These are phyloP conservation scores for Hypholoma sublateritium DNA, from an alignment of 768 basidiomycete genomes.

Conservation along the genomic window DNA sequence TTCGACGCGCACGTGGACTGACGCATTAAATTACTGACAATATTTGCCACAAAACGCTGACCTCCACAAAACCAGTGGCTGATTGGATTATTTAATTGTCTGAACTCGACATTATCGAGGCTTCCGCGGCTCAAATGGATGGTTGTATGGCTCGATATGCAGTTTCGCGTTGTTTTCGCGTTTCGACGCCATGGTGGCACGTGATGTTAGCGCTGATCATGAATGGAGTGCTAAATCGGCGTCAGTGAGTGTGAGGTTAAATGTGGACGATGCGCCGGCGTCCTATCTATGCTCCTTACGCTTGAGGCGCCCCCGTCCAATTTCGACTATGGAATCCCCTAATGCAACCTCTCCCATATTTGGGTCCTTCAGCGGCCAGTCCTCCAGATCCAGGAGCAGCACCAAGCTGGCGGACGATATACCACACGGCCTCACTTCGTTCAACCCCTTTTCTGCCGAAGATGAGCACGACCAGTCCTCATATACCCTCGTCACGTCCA, in stretches of 20 bases:
- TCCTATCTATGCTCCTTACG: neutral
- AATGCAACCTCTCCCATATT: slow-evolving; percentile 33
- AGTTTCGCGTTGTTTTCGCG: no score
- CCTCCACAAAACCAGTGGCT: no score
- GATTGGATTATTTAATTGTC: no score
- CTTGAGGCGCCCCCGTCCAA: slow-evolving; percentile 1
- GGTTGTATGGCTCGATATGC: no score
- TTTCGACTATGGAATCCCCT: slow-evolving; percentile 25
- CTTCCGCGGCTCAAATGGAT: no score
- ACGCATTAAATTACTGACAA: no score
- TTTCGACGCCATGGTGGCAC: neutral
- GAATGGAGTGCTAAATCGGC: slow-evolving; percentile 1
- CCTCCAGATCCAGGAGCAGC: slow-evolving; percentile 63
- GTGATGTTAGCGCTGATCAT: slow-evolving; percentile 6
- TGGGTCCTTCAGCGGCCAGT: slow-evolving; percentile 37
- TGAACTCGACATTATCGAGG: no score
- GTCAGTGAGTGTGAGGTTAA: neutral
- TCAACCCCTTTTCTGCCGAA: slow-evolving; percentile 92
- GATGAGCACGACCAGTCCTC: slow-evolving; percentile 89
- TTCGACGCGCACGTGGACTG: neutral
- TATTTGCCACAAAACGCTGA: no score
- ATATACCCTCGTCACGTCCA: slow-evolving; percentile 78
- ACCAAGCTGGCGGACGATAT: slow-evolving; percentile 61
- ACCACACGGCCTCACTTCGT: slow-evolving; percentile 73
- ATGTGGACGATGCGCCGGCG: neutral